These are phyloP conservation scores for Seiridium cupressi DNA, from an alignment of 2,329 filamentous ascomycete species.

Conservation along the genomic window DNA sequence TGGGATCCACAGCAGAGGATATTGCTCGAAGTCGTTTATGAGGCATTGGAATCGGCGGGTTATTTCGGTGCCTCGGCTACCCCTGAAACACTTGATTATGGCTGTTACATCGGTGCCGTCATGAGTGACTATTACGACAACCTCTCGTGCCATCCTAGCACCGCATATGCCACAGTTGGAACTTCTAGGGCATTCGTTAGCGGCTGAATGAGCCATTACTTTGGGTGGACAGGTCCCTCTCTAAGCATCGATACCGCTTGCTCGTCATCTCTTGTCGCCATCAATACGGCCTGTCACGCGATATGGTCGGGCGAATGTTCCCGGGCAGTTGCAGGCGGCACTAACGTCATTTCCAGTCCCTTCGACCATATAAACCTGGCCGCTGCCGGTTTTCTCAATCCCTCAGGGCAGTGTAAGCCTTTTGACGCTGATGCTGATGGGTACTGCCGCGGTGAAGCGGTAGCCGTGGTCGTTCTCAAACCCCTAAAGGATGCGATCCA, in stretches of 20 bases:
- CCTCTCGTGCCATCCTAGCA: slow-evolving; percentile 31
- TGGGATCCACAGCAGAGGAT: slow-evolving; percentile 20
- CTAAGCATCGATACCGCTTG: slow-evolving; percentile 34
- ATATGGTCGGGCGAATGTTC: slow-evolving; percentile 28
- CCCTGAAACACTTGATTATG: slow-evolving; percentile 20
- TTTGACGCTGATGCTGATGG: slow-evolving; percentile 46
- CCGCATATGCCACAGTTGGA: slow-evolving; percentile 32
- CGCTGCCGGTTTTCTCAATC: slow-evolving; percentile 25
- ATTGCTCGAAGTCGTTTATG: slow-evolving; percentile 19
- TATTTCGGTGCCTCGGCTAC: slow-evolving; percentile 14
- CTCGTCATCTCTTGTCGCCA: slow-evolving; percentile 33
- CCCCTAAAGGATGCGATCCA: slow-evolving; percentile 40
- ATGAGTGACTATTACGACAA: slow-evolving; percentile 39
- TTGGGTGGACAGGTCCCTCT: slow-evolving; percentile 32
- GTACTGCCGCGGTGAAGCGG: slow-evolving; percentile 52
- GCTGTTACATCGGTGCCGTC: slow-evolving; percentile 35
- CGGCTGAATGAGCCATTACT: slow-evolving; percentile 30
- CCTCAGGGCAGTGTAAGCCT: slow-evolving; percentile 25
- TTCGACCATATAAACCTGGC: slow-evolving; percentile 23
- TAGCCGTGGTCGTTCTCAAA: slow-evolving; percentile 46
- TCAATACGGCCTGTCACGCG: slow-evolving; percentile 34
- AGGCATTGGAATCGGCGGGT: slow-evolving; percentile 24
- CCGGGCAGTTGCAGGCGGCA: slow-evolving; percentile 31
- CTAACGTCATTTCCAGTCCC: slow-evolving; percentile 29
- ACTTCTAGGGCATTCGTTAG: slow-evolving; percentile 24